Base-by-base conservation (phyloP, 139 green algal species). In the Nannochloris sp. region DNA sequence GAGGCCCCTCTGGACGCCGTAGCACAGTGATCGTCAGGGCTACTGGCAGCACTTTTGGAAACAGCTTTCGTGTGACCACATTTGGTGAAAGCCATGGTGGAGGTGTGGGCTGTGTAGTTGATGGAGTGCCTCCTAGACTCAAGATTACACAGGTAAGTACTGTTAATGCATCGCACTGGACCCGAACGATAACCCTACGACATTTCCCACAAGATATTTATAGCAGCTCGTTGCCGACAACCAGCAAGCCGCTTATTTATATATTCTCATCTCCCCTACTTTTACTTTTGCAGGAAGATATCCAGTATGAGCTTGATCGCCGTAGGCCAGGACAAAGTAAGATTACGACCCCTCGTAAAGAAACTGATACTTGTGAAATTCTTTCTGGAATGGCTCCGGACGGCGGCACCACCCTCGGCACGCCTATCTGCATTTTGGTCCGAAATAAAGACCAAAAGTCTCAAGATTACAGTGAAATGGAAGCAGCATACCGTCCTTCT, bases 21-120 rank as follows among this genome's bases (percentile, higher is more conserved):
- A n/a, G n/a, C 31, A 14, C 31, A 31, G 19, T 64, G 12, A 35
- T 33, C 25, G 27, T 78, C 25, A 9, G 24, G 3, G 78, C 75
- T 0, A 75, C 79, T 24, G 92, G 86, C 57, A 96, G 78, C 79
- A 94, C 83, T 2, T 98, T 96, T 61, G 93, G 93, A 19, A 81
- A 73, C 10, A 70, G 68, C 27, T 98, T 99, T 67, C 71, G 91
- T 2, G 93, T 99, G 8, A 97, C 90, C 33, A 99, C 94, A 1
- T 99, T 97, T 64, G 94, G 94, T 27, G 93, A 98, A 60, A 91
- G 77, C 0, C 94, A 99, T 39, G 94, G 94, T 32, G 91, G 91
- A 63, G 91, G 87, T 46, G 94, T 99, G 5, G 94, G 94, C 64
- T 98, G 93, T 68, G 84, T 99, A 15, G 79, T 99, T 12, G 94